These are phyloP conservation scores for Phytophthora syringae DNA, from an alignment of 352 stramenopile genomes.

Conservation along the genomic window DNA sequence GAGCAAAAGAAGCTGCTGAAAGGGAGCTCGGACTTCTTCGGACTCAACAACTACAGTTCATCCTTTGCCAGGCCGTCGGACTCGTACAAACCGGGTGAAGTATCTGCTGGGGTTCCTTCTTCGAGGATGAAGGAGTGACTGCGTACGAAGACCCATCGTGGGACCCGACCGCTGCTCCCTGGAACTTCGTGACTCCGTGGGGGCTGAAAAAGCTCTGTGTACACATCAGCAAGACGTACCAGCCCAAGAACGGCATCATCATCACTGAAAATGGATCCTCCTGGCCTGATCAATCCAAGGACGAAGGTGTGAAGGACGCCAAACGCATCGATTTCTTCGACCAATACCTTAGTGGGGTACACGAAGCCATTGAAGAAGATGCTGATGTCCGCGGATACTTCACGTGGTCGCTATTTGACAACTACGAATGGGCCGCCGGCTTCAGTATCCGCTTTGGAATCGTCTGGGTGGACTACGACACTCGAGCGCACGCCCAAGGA, in stretches of 20 bases:
- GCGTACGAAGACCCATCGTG: conserved; percentile 59
- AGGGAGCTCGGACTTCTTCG: conserved; percentile 93
- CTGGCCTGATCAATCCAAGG: conserved; percentile 65
- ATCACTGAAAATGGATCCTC: conserved; percentile 95
- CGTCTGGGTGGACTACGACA: too few species aligned
- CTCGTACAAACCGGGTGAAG: conserved; percentile 34
- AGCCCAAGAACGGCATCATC: conserved; percentile 71
- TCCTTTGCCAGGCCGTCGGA: conserved; percentile 49
- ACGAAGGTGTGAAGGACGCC: conserved; percentile 76
- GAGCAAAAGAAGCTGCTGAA: conserved; percentile 81
- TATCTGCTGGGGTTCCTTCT: conserved; percentile 32
- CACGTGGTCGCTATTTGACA: conserved; percentile 93
- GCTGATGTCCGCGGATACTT: conserved; percentile 88
- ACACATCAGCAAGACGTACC: conserved; percentile 91
- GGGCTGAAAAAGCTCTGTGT: conserved; percentile 90
- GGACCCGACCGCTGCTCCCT: conserved; percentile 85
- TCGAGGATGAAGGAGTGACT: conserved; percentile 52
- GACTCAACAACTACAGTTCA: conserved; percentile 95
- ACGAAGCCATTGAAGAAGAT: conserved; percentile 51
- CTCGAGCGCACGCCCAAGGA: conserved; percentile 68
- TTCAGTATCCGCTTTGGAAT: conserved; percentile 70
- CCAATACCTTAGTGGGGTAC: conserved; percentile 81
- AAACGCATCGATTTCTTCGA: conserved; percentile 85
- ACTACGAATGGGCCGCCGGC: conserved; percentile 91
- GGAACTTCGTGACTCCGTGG: conserved; percentile 73